These are phyloP conservation scores for Sphaerulina vaccinii DNA, from an alignment of 2,329 filamentous ascomycete genomes.

Conservation along the genomic window DNA sequence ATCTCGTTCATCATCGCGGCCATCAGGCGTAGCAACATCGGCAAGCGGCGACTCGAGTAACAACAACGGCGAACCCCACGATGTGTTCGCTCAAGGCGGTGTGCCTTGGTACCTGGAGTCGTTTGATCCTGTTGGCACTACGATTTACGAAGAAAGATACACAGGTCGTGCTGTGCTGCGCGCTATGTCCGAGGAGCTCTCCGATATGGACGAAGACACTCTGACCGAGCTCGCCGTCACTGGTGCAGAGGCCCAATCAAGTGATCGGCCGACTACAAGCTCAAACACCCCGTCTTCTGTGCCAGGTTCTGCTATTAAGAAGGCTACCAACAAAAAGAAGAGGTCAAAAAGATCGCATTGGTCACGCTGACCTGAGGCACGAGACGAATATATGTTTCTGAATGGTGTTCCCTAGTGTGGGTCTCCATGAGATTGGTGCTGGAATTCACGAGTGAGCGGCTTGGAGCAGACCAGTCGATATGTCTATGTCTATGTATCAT, in stretches of 20 bases:
- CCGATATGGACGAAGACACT: constrained; percentile 89
- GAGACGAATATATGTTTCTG: too few species aligned
- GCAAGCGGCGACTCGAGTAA: constrained; percentile 20
- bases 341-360: constrained; percentile 15
- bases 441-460: too few species aligned
- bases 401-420: too few species aligned
- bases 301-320: not conserved
- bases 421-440: not conserved
- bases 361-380: constrained; percentile 11
- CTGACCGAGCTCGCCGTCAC: constrained; percentile 58
- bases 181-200: constrained; percentile 74
- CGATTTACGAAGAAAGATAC: constrained; percentile 72
- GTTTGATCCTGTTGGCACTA: constrained; percentile 78
- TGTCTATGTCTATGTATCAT: too few species aligned
- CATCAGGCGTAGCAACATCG: constrained; percentile 16
- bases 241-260: constrained; percentile 22
- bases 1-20: constrained; percentile 27
- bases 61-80: constrained; percentile 38
- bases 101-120: constrained; percentile 83
- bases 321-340: constrained; percentile 14
- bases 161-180: constrained; percentile 69
- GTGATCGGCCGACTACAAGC: constrained; percentile 14
- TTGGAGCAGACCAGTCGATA: too few species aligned
- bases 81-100: constrained; percentile 63
- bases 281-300: not conserved